Percentiles rank a stretch among this genome's conserved stretches.
phyloP scores from a whole-genome alignment of 768 basidiomycete genomes.

The Collybiopsis luxurians region DNA sequence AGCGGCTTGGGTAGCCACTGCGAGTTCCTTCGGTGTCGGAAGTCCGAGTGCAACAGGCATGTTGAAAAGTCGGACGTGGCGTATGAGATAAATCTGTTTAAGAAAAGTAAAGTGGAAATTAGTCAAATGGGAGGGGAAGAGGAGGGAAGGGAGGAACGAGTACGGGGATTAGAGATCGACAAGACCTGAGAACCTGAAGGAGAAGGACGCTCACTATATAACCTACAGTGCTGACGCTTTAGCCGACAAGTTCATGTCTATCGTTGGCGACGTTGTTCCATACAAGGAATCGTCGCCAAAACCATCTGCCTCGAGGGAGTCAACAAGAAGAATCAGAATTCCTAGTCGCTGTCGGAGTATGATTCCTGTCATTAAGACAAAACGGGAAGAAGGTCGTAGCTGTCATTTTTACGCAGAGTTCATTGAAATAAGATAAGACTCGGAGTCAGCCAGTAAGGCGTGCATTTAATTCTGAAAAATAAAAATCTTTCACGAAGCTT shows the following conservation, averaged over 20 bases:
- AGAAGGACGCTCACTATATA: not conserved
- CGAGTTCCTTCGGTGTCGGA: slow-evolving; percentile 1
- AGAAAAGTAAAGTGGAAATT: not conserved
- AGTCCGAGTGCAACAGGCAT: not conserved
- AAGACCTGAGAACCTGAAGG: not conserved
- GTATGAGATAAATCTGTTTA: not conserved
- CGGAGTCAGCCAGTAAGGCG: too few species aligned
- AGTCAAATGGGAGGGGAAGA: not conserved
- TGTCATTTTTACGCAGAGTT: too few species aligned
- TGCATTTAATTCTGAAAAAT: too few species aligned
- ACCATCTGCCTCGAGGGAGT: not conserved
- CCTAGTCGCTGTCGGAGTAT: not conserved
- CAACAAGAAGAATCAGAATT: not conserved
- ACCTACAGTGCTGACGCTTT: not conserved
- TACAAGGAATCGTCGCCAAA: not conserved
- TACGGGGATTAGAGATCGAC: not conserved
- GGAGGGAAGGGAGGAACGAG: not conserved
- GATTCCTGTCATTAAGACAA: not conserved
- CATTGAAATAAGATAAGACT: too few species aligned
- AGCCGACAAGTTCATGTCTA: not conserved
- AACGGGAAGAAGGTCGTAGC: slow-evolving; percentile 4
- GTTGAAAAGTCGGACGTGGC: not conserved
- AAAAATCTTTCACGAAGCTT: too few species aligned
- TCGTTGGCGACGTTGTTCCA: not conserved
- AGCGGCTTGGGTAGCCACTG: not conserved